These are phyloP conservation scores for Cercophora scortea DNA, from an alignment of 495 filamentous ascomycete species.

Conservation along the genomic window DNA sequence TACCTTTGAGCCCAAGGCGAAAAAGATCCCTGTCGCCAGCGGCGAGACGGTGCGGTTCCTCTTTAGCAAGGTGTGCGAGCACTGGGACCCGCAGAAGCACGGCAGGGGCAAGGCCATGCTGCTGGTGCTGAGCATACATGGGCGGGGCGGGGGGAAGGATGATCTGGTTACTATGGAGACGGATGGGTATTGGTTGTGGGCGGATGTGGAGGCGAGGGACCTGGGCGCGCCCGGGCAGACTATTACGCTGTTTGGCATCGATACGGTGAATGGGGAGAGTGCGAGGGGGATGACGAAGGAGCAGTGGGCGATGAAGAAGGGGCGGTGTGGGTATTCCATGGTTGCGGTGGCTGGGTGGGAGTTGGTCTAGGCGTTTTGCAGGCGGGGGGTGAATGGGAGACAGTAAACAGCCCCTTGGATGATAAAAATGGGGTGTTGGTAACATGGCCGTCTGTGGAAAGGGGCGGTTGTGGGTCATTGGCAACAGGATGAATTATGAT, in stretches of 20 bases:
- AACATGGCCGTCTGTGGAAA: not conserved
- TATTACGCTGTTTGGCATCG: constrained; percentile 54
- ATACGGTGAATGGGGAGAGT: constrained; percentile 53
- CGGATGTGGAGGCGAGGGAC: constrained; percentile 56
- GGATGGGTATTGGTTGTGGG: constrained; percentile 66
- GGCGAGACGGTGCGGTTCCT: constrained; percentile 57
- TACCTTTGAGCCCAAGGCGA: constrained; percentile 51
- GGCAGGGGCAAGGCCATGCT: constrained; percentile 55
- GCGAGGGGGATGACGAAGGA: constrained; percentile 59
- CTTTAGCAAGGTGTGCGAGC: constrained; percentile 65
- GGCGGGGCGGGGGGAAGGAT: constrained; percentile 60
- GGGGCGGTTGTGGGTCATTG: not conserved
- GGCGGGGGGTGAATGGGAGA: not conserved
- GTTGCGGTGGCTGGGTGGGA: constrained; percentile 62
- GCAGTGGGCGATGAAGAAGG: constrained; percentile 56
- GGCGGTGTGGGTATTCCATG: constrained; percentile 53
- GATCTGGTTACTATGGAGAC: constrained; percentile 55
- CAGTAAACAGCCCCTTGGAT: not conserved
- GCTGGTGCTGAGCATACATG: constrained; percentile 58
- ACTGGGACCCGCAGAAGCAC: constrained; percentile 65
- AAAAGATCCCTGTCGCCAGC: constrained; percentile 47
- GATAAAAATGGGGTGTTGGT: not conserved
- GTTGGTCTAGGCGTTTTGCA: constrained; percentile 42
- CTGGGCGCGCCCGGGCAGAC: constrained; percentile 65
- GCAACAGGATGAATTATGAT: not conserved